These are phyloP conservation scores for Cercospora zeae-maydis DNA, from an alignment of 2,329 filamentous ascomycete genomes.

Conservation along the genomic window DNA sequence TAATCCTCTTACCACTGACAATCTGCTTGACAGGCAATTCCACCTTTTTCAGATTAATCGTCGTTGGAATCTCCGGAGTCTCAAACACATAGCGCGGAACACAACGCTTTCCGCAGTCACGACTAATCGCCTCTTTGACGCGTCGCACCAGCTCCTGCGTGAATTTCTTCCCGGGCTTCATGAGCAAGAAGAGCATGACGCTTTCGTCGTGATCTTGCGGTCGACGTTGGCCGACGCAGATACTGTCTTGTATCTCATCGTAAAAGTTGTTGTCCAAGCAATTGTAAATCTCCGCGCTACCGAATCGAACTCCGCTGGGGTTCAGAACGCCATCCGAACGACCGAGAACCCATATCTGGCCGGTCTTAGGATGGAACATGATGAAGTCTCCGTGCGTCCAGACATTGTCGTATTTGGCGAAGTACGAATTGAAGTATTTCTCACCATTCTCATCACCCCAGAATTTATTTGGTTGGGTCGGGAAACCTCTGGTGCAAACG, in stretches of 20 bases:
- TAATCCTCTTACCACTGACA: slow-evolving; percentile 69
- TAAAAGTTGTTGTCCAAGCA: slow-evolving; percentile 67
- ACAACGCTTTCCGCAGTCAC: slow-evolving; percentile 67
- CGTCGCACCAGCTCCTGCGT: slow-evolving; percentile 53
- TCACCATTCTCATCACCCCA: slow-evolving; percentile 44
- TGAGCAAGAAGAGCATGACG: slow-evolving; percentile 58
- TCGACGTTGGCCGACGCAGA: slow-evolving; percentile 75
- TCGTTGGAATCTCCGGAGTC: slow-evolving; percentile 78
- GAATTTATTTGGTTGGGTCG: slow-evolving; percentile 63
- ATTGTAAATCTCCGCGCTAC: slow-evolving; percentile 74
- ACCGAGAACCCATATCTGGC: slow-evolving; percentile 63
- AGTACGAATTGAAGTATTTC: slow-evolving; percentile 48
- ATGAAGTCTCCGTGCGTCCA: slow-evolving; percentile 86
- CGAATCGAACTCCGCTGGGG: slow-evolving; percentile 73
- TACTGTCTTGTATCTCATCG: slow-evolving; percentile 62
- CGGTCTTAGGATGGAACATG: slow-evolving; percentile 63
- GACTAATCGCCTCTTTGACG: slow-evolving; percentile 63
- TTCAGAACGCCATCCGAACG: slow-evolving; percentile 76
- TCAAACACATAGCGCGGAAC: slow-evolving; percentile 76
- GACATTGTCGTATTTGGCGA: slow-evolving; percentile 52
- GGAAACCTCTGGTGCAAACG: slow-evolving; percentile 65
- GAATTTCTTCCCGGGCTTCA: slow-evolving; percentile 58
- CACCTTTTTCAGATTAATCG: slow-evolving; percentile 81
- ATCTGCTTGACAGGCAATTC: slow-evolving; percentile 83
- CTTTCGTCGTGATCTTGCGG: slow-evolving; percentile 56